Evolutionary conservation across 192 early-diverging fungal genomes (phyloP), one percentile per base, ranked within the genome.

Genomic region (Mycoemilia scoparia): DNA sequence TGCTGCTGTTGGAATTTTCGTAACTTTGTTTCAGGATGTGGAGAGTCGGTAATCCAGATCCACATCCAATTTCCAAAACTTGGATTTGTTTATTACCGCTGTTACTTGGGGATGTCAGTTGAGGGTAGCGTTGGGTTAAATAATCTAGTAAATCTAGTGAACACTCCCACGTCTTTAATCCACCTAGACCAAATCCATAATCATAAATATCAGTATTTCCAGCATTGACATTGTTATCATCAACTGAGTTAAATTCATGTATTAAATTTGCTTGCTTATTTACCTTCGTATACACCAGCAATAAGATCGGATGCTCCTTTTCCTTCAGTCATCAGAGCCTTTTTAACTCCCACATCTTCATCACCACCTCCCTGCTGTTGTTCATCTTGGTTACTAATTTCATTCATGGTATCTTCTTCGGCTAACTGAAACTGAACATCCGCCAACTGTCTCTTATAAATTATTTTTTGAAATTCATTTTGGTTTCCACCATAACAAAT

Each of bases 81-180:
- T n/a, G n/a, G n/a, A n/a, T n/a, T n/a, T n/a, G n/a, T 1, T 41
- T 48, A 17, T 25, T 21, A 1, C 32, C 34, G 2, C 27, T 25
- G 7, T 40, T 12, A 2, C 22, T 19, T 10, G 19, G 10, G 7
- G 14, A 23, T 14, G 42, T 20, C 9, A 21, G 8, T 5, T 33
- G 39, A 8, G 47, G 38, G 12, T 42, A 45, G 15, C 69, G 50
- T 12, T 54, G 48, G 13, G 69, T 54, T 12, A 86, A 45, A 39
- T 71, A 84, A 29, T 68, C 49, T 12, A 89, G 69, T 32, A 96
- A 55, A 60, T 96, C 92, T 20, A 83, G 38, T 6, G 83, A 73
- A 49, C 89, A 91, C 46, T 96, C 92, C 92, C 92, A 96, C 0
- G 92, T 96, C 57, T 96, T 96, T 37, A 93, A 68, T 8, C 92